These are phyloP conservation scores for Phoma herbarum DNA, from an alignment of 2,329 filamentous ascomycete genomes.

Conservation along the genomic window DNA sequence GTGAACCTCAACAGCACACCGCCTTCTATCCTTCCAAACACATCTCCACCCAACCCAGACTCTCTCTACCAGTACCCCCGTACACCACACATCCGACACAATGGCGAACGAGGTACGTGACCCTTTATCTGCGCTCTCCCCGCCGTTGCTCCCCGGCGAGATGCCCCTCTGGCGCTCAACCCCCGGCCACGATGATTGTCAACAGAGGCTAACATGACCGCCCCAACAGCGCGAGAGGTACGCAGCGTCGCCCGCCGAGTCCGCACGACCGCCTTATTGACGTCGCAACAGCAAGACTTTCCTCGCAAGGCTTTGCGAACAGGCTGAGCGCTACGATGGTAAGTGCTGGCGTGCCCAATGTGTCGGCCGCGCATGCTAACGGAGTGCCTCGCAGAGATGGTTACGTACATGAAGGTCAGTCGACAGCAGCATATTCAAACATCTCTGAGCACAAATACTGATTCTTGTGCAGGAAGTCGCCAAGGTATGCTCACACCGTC, in stretches of 20 bases:
- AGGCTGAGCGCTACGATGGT: constrained; percentile 99
- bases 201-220: constrained; percentile 50
- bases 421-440: constrained; percentile 5
- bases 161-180: constrained; percentile 53
- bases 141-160: constrained; percentile 48
- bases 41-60: constrained; percentile 33
- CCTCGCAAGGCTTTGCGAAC: constrained; percentile 99
- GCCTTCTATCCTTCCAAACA: constrained; percentile 36
- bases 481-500: constrained; percentile 67
- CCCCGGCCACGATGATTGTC: constrained; percentile 40
- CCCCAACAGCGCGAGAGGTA: constrained; percentile 60
- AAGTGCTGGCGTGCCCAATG: constrained; percentile 50
- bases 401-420: constrained; percentile 94
- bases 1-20: constrained; percentile 36
- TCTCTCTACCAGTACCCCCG: constrained; percentile 25
- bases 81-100: constrained; percentile 46
- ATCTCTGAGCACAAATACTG: constrained; percentile 37
- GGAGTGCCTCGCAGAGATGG: constrained; percentile 74
- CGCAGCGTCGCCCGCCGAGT: constrained; percentile 28
- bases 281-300: constrained; percentile 78
- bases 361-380: constrained; percentile 44
- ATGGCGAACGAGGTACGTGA: constrained; percentile 71
- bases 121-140: constrained; percentile 48
- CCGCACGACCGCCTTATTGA: constrained; percentile 36
- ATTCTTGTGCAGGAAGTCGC: constrained; percentile 79